Evolutionary conservation across 805 yeast species (phyloP), one percentile per base, ranked within the genome.

Genomic region (Sporopachydermia lactativora): DNA sequence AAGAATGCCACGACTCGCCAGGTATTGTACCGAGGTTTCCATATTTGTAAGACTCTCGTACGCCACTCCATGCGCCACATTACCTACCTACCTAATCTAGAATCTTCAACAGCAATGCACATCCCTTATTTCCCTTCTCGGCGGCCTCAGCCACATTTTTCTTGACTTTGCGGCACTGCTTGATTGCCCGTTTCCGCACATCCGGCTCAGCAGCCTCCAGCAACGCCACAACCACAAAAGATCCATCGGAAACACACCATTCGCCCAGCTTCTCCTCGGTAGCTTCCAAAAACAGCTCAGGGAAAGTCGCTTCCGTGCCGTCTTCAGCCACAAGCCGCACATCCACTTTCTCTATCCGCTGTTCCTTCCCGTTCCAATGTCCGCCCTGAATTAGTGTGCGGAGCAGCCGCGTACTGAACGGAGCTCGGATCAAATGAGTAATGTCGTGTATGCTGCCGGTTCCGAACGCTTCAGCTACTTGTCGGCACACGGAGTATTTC

Each of bases 331-430:
- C 59, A 41, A 61, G 76, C 54, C 63, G 66, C 39, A 51, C 61
- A 8, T 62, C 67, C 36, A 68, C 49, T 42, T 66, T 66, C 43
- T 52, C 68, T 38, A 68, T 61, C 52, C 60, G 68, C 59, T 68
- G 75, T 49, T 66, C 73, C 60, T 76, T 74, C 52, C 68, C 71
- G 52, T 78, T 77, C 81, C 85, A 84, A 54, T 77, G 83, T 51
- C 88, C 88, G 45, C 88, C 89, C 59, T 82, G 94, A 48, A 85
- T 80, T 51, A 85, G 64, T 0, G 84, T 64, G 57, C 83, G 79
- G 47, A 85, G 60, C 40, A 81, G 64, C 64, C 96, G 75, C 2
- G 84, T 68, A 18, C 82, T 70, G 56, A 78, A 81, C 40, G 92
- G 81, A 53, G 73, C 74, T 49, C 71, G 75, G 49, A 81, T 66